Conservation (phyloP, 305 asterid species). For the Galium porrigens region DNA sequence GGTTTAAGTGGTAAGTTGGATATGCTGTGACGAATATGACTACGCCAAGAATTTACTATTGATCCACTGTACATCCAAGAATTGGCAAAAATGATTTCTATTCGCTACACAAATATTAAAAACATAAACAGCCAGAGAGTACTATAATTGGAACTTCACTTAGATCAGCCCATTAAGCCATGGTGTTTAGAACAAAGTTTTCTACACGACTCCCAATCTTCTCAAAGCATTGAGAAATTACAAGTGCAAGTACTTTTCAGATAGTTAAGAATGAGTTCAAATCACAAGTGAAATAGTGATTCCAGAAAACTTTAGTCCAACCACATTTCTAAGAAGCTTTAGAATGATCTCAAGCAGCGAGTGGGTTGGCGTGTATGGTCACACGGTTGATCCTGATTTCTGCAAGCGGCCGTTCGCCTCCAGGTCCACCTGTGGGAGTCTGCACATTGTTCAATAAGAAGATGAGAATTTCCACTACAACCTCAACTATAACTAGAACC, state of each 20-base stretch:
- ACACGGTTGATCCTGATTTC: conserved; percentile 85
- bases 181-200: not conserved
- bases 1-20: too few relatives aligned
- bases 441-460: conserved; percentile 25
- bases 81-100: too few relatives aligned
- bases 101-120: too few relatives aligned
- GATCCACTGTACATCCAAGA: too few relatives aligned
- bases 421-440: conserved; percentile 70
- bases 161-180: too few relatives aligned
- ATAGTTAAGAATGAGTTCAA: not conserved
- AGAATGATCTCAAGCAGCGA: conserved; percentile 43
- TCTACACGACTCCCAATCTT: not conserved
- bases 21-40: too few relatives aligned
- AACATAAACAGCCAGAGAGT: too few relatives aligned
- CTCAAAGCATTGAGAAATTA: not conserved
- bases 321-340: not conserved
- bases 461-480: not conserved
- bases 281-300: not conserved
- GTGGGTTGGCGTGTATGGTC: conserved; percentile 86
- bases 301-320: not conserved
- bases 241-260: not conserved
- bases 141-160: too few relatives aligned
- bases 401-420: conserved; percentile 62
- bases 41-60: too few relatives aligned
- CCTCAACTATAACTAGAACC: not conserved